Evolutionary conservation across 306 rosid genomes (phyloP).

Genomic region (Quercus suber): DNA sequence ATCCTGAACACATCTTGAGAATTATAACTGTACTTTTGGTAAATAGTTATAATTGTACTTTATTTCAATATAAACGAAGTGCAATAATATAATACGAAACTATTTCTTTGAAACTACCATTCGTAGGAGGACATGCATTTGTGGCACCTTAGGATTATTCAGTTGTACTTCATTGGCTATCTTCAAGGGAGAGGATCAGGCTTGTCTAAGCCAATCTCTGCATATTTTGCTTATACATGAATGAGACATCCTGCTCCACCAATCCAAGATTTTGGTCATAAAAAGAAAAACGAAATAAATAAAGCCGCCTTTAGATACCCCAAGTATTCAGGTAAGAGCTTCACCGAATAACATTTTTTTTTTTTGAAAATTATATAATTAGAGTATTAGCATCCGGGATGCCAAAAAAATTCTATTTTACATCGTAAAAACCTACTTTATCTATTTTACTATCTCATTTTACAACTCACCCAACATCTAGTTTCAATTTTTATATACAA

Average conservation of each 20-base stretch:
- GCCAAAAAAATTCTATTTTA: no score
- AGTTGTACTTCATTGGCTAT: slow-evolving; percentile 73
- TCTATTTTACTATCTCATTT: no score
- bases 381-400: no score
- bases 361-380: no score
- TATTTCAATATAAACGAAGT: neutral
- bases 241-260: slow-evolving; percentile 66
- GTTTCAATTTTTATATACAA: no score
- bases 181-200: slow-evolving; percentile 83
- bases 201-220: slow-evolving; percentile 83
- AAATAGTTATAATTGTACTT: no score
- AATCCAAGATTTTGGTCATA: slow-evolving; percentile 82
- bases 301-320: slow-evolving; percentile 1
- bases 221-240: slow-evolving; percentile 76
- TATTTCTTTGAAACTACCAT: slow-evolving; percentile 48
- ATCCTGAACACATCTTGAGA: neutral
- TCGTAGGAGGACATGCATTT: slow-evolving; percentile 89
- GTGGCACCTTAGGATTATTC: slow-evolving; percentile 69
- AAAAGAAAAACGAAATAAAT: neutral
- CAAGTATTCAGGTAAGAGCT: neutral
- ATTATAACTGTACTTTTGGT: neutral
- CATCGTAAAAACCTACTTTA: no score
- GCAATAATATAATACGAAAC: neutral
- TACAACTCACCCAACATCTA: no score
- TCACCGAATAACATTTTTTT: no score